phyloP scores from a whole-genome alignment of 2,329 filamentous ascomycete genomes.

The Claviceps pazoutovae region DNA sequence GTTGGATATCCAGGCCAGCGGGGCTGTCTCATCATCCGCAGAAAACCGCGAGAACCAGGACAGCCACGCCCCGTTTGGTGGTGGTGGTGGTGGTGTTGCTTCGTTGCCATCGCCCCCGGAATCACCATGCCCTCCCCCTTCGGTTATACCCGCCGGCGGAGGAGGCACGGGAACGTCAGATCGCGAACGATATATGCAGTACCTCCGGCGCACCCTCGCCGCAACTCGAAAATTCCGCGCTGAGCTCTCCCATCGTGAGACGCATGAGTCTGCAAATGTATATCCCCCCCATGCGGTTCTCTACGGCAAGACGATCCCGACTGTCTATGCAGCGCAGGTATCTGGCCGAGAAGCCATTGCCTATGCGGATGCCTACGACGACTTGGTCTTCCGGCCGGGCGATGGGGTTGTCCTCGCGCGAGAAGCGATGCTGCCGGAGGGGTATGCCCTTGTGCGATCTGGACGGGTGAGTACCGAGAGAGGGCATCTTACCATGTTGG shows the following conservation, averaged over 20 bases:
- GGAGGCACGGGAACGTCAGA: slow-evolving; percentile 9
- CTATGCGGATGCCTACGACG: slow-evolving; percentile 66
- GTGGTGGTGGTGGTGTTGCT: slow-evolving; percentile 2
- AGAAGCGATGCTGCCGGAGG: slow-evolving; percentile 71
- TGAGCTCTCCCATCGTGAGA: slow-evolving; percentile 49
- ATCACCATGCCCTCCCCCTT: slow-evolving; percentile 6
- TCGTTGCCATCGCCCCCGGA: slow-evolving; percentile 11
- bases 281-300: slow-evolving; percentile 77
- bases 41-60: not conserved
- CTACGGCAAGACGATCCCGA: slow-evolving; percentile 77
- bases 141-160: not conserved
- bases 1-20: not conserved
- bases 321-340: slow-evolving; percentile 70
- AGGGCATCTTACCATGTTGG: slow-evolving; percentile 76
- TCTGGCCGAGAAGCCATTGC: slow-evolving; percentile 58
- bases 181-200: slow-evolving; percentile 33
- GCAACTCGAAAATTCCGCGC: slow-evolving; percentile 62
- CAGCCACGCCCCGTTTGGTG: too few species aligned
- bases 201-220: slow-evolving; percentile 61
- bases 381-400: slow-evolving; percentile 72
- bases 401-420: slow-evolving; percentile 81
- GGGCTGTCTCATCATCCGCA: slow-evolving; percentile 5
- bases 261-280: slow-evolving; percentile 47
- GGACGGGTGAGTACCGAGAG: slow-evolving; percentile 68
- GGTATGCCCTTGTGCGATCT: slow-evolving; percentile 59